Evolutionary conservation across 176 grass and related monocot genomes (phyloP).

Genomic region (Eragrostis nindensis): DNA sequence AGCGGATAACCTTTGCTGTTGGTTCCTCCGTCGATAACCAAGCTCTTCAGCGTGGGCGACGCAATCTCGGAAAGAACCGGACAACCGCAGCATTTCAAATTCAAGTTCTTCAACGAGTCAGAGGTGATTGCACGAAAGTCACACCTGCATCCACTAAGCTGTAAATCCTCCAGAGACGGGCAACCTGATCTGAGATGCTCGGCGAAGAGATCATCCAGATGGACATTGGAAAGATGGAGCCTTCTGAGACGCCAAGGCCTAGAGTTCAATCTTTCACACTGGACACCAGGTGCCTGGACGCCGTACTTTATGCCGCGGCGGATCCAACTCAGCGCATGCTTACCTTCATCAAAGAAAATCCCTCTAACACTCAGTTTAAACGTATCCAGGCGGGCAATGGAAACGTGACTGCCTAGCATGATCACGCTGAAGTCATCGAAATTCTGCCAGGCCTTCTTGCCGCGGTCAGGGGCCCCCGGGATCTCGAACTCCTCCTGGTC

Average conservation of each 20-base stretch:
- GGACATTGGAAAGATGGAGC: neutral
- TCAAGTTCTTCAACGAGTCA: neutral
- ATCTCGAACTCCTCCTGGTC: neutral
- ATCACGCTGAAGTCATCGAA: neutral
- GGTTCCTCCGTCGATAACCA: neutral
- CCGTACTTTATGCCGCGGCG: neutral
- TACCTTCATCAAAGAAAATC: accelerated
- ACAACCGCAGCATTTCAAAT: neutral
- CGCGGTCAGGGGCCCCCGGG: too few species aligned
- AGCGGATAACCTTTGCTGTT: neutral
- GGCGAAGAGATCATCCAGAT: neutral
- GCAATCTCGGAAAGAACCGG: neutral
- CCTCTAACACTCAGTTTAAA: neutral
- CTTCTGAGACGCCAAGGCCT: conserved; percentile 7
- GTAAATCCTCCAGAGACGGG: neutral
- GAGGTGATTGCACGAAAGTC: neutral
- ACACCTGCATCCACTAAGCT: neutral
- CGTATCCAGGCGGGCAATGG: neutral
- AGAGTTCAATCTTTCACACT: neutral
- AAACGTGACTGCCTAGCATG: neutral
- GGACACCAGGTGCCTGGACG: neutral
- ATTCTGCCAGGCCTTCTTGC: neutral
- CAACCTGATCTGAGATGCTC: neutral
- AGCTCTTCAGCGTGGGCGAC: neutral
- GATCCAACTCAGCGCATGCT: neutral